These are phyloP conservation scores for Sabuloglossum arenarium DNA, from an alignment of 495 filamentous ascomycete species.

Conservation along the genomic window DNA sequence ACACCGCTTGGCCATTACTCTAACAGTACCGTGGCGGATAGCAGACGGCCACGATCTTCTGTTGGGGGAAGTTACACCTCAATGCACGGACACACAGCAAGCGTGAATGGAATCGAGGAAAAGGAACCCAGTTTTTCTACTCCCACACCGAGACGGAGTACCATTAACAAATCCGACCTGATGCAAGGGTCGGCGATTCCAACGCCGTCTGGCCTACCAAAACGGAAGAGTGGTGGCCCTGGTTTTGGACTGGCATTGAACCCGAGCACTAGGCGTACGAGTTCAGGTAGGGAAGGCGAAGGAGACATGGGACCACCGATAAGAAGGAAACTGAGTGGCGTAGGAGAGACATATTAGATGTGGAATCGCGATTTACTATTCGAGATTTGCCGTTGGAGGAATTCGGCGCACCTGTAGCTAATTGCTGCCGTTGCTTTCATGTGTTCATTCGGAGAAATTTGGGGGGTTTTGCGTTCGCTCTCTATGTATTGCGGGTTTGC, in stretches of 20 bases:
- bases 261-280: constrained; percentile 30
- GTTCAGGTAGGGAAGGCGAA: constrained; percentile 24
- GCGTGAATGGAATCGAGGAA: constrained; percentile 17
- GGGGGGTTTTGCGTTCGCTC: background rate
- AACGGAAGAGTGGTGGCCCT: constrained; percentile 7
- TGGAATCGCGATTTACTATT: background rate
- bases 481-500: background rate
- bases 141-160: constrained; percentile 18
- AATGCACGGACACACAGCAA: constrained; percentile 7
- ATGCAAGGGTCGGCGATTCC: constrained; percentile 19
- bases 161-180: constrained; percentile 5
- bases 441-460: background rate
- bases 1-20: constrained; percentile 38
- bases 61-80: constrained; percentile 22
- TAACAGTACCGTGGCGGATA: constrained; percentile 22
- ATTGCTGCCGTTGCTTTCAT: background rate
- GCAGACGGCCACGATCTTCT: constrained; percentile 26
- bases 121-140: constrained; percentile 19
- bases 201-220: constrained; percentile 13
- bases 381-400: background rate
- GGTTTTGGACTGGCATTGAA: constrained; percentile 10
- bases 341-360: constrained; percentile 44
- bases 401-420: background rate
- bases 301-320: constrained; percentile 33
- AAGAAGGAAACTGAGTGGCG: constrained; percentile 29